Base-by-base conservation (phyloP, 805 yeast species). In the Candida lessepsii region DNA sequence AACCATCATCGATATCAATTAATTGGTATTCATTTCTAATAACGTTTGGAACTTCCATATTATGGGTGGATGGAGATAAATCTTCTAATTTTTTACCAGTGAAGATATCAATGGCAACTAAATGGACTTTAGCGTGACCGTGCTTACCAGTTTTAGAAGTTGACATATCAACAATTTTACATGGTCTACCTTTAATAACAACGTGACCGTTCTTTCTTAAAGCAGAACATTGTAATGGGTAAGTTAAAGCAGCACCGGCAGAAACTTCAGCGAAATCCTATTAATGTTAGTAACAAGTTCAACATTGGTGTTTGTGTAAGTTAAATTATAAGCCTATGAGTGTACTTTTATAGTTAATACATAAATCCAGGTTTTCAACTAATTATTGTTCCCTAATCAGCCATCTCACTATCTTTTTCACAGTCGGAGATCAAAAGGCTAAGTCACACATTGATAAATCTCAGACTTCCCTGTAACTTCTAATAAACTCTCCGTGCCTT, bases 101-200 rank as follows among this genome's bases (percentile, higher is more conserved):
- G 91, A 93, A 93, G 73, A 93, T 91, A 73, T 93, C 99, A 62
- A 86, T 83, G 69, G 98, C 98, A 57, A 93, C 98, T 77, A 93
- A 82, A 77, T 93, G 98, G 74, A 93, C 99, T 83, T 93, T 93
- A 72, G 99, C 99, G 93, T 93, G 99, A 80, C 99, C 99, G 86
- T 93, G 99, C 97, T 93, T 93, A 78, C 99, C 99, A 61, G 99
- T 93, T 86, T 93, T 93, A 66, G 99, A 93, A 67, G 99, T 93
- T 51, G 99, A 93, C 99, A 93, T 93, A 73, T 93, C 99, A 63
- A 93, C 95, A 74, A 93, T 93, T 84, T 93, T 93, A 83, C 98
- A 93, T 71, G 99, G 99, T 83, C 99, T 95, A 66, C 87, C 80
- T 81, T 93, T 93, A 79, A 91, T 93, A 61, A 83, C 95, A 70